Base-by-base conservation (phyloP, 2,329 filamentous ascomycete genomes). In the Samsoniella hepiali region DNA sequence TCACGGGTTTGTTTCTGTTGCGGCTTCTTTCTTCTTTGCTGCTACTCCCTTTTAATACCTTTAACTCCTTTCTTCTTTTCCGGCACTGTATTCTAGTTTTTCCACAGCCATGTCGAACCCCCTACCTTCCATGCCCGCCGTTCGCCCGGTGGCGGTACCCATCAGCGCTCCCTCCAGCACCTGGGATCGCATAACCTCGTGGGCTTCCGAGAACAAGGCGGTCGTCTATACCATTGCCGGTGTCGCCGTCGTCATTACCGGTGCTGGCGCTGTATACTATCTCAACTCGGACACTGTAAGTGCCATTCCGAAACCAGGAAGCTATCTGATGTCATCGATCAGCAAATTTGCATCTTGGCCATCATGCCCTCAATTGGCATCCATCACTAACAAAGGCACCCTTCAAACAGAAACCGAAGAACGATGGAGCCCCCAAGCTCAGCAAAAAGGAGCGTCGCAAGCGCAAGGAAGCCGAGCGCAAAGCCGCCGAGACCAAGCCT, bases 171-270 rank as follows among this genome's bases (percentile, higher is more conserved):
- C 89, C 66, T 85, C 88, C 65, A 89, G 91, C 54, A 79, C 95
- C 63, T 97, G 93, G 93, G 91, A 97, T 77, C 89, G 93, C 72
- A 82, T 97, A 78, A 90, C 93, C 68, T 88, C 82, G 73, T 99
- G 95, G 94, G 93, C 91, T 15, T 91, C 93, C 2, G 94, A 98
- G 76, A 93, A 99, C 81, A 98, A 97, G 82, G 90, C 91, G 55
- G 85, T 94, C 62, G 93, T 96, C 67, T 99, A 97, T 79, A 97
- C 95, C 69, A 91, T 98, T 78, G 95, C 94, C 63, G 95, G 95
- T 72, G 91, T 97, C 65, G 94, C 94, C 61, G 85, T 97, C 55
- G 92, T 97, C 50, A 91, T 96, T 63, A 95, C 92, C 15, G 91
- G 91, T 66, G 94, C 93, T 40, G 94, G 95, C 70, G 91, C 91